A percentile compares a stretch with the other conserved stretches of the same genome.
phyloP scores from a whole-genome alignment of 805 yeast genomes.

The Lipomyces anomalus region DNA sequence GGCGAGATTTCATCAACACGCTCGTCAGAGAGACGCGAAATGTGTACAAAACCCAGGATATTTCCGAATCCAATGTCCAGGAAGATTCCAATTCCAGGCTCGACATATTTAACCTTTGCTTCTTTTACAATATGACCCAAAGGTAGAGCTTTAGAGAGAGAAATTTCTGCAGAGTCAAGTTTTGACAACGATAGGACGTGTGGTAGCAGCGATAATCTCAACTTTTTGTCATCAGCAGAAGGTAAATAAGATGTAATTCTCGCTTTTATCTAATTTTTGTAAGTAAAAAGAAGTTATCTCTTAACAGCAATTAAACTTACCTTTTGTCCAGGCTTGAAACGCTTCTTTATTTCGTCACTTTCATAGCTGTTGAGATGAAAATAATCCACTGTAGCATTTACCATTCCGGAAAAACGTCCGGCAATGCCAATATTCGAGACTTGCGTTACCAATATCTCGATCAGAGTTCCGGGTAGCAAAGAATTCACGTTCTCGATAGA shows the following conservation, averaged over 20 bases:
- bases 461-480: slow-evolving; percentile 76
- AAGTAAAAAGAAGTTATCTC: no score
- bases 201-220: slow-evolving; percentile 60
- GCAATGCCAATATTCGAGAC: slow-evolving; percentile 56
- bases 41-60: slow-evolving; percentile 67
- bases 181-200: slow-evolving; percentile 41
- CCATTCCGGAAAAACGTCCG: slow-evolving; percentile 56
- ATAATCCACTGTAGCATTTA: slow-evolving; percentile 63
- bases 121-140: slow-evolving; percentile 61
- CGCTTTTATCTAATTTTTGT: slow-evolving; percentile 12
- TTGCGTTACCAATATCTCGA: slow-evolving; percentile 65
- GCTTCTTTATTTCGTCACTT: slow-evolving; percentile 48
- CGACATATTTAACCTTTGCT: slow-evolving; percentile 53
- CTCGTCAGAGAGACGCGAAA: slow-evolving; percentile 54
- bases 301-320: no score
- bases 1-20: slow-evolving; percentile 31
- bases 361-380: slow-evolving; percentile 53
- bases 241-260: slow-evolving; percentile 16
- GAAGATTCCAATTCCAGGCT: slow-evolving; percentile 35
- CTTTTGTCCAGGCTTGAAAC: slow-evolving; percentile 62
- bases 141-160: slow-evolving; percentile 61
- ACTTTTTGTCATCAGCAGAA: slow-evolving; percentile 39
- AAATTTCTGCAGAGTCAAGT: no score
- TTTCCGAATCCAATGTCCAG: slow-evolving; percentile 46
- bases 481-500: slow-evolving; percentile 55